Evolutionary conservation across 768 basidiomycete genomes (phyloP).

Genomic region (Mycena chlorophos): DNA sequence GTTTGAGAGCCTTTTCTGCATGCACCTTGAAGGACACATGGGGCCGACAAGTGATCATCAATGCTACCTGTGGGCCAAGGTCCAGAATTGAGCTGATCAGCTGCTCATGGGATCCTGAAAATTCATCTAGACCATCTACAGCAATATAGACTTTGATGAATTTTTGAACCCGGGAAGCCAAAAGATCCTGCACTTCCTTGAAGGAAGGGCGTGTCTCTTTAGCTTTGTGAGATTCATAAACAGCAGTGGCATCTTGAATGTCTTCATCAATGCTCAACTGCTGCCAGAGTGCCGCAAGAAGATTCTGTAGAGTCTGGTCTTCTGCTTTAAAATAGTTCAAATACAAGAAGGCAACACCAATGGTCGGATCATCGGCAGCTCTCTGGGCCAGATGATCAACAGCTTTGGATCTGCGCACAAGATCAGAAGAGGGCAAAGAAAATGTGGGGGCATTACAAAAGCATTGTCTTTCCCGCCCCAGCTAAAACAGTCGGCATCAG

Average conservation of each 20-base stretch:
- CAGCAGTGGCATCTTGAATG: neutral
- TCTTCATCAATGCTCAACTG: neutral
- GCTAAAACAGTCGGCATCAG: neutral
- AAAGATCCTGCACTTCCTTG: neutral
- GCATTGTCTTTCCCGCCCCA: constrained; percentile 1
- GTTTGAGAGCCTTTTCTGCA: no score
- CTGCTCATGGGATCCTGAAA: no score
- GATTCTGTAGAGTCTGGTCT: neutral
- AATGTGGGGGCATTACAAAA: no score
- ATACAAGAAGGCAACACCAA: neutral
- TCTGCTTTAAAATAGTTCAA: neutral
- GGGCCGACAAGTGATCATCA: no score
- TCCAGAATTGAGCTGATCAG: no score
- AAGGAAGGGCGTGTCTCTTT: neutral
- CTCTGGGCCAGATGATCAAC: neutral
- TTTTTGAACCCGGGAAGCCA: neutral
- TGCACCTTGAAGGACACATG: no score
- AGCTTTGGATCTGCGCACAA: neutral
- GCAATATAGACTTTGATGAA: neutral
- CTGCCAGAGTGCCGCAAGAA: neutral
- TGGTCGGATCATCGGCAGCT: neutral
- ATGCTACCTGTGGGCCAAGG: no score
- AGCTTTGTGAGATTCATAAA: neutral
- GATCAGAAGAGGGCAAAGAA: no score
- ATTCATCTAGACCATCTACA: neutral